Evolutionary conservation across 2,329 filamentous ascomycete species (phyloP).

Genomic region (Apiospora phragmitis): DNA sequence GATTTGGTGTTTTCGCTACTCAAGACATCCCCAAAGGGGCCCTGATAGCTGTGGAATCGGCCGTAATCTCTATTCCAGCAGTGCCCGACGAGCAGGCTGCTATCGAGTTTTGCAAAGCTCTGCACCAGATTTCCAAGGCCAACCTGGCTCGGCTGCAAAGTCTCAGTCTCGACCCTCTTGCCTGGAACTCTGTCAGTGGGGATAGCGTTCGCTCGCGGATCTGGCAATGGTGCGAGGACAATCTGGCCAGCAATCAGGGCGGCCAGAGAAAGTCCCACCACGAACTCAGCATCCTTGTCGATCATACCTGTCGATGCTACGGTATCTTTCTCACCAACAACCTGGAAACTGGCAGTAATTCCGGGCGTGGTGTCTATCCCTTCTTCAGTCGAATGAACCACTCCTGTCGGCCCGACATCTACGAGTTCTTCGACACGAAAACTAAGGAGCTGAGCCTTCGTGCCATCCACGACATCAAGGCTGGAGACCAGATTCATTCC

Average conservation of each 20-base stretch:
- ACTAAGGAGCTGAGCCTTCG: slow-evolving; percentile 23
- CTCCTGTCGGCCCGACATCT: slow-evolving; percentile 25
- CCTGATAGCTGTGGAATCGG: slow-evolving; percentile 18
- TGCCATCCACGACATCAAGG: slow-evolving; percentile 22
- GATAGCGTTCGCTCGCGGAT: background rate
- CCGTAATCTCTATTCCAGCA: slow-evolving; percentile 17
- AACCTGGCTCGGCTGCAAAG: background rate
- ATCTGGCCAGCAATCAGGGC: slow-evolving; percentile 10
- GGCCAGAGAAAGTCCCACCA: slow-evolving; percentile 15
- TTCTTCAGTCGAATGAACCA: slow-evolving; percentile 24
- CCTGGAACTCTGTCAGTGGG: background rate
- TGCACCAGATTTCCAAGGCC: background rate
- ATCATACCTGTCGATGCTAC: slow-evolving; percentile 14
- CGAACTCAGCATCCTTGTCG: slow-evolving; percentile 14
- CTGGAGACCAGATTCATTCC: slow-evolving; percentile 25
- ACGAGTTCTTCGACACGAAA: slow-evolving; percentile 23
- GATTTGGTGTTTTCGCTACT: slow-evolving; percentile 19
- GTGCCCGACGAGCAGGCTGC: slow-evolving; percentile 10
- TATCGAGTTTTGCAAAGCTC: background rate
- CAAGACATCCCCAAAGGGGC: slow-evolving; percentile 20
- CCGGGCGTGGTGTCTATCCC: slow-evolving; percentile 23
- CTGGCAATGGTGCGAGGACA: slow-evolving; percentile 9
- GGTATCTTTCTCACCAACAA: slow-evolving; percentile 18
- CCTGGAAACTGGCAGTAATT: slow-evolving; percentile 16
- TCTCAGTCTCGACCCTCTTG: background rate